Conservation (phyloP, 2,329 filamentous ascomycete genomes). For the Clarireedia sp. region DNA sequence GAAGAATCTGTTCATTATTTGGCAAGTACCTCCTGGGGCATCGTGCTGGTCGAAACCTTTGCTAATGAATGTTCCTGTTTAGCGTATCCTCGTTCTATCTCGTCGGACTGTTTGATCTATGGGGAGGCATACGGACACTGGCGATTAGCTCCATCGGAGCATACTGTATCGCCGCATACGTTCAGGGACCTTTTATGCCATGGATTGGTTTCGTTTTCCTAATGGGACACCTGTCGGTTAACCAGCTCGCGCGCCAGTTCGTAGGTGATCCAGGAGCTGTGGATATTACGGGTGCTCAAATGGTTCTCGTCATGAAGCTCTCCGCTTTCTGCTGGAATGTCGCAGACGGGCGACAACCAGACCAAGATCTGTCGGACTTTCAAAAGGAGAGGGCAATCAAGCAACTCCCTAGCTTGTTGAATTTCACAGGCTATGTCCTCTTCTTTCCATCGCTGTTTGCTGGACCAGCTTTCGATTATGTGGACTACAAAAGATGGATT, state of each 20-base stretch:
- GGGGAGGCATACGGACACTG: constrained; percentile 74
- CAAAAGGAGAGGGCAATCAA: constrained; percentile 76
- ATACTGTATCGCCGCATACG: constrained; percentile 75
- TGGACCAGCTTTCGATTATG: constrained; percentile 89
- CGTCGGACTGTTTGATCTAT: constrained; percentile 86
- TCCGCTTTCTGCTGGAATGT: constrained; percentile 97
- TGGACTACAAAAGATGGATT: constrained; percentile 86
- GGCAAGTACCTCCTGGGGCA: constrained; percentile 39
- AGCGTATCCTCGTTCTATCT: constrained; percentile 84
- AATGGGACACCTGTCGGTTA: constrained; percentile 92
- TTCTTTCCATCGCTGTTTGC: constrained; percentile 91
- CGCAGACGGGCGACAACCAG: constrained; percentile 77
- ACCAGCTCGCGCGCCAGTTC: constrained; percentile 75
- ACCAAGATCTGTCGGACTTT: constrained; percentile 71
- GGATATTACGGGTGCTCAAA: constrained; percentile 92
- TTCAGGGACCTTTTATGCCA: constrained; percentile 90
- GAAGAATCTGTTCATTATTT: constrained; percentile 84
- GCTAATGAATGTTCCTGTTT: constrained; percentile 11
- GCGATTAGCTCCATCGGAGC: constrained; percentile 70
- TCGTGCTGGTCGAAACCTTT: not conserved
- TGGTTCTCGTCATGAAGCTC: constrained; percentile 98
- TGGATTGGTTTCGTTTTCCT: constrained; percentile 92
- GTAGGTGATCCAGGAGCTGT: constrained; percentile 56
- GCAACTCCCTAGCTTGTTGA: constrained; percentile 65
- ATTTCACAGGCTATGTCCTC: constrained; percentile 84